Evolutionary conservation across 1,139 yeast genomes (phyloP).

Genomic region (Zygosaccharomyces sapae): DNA sequence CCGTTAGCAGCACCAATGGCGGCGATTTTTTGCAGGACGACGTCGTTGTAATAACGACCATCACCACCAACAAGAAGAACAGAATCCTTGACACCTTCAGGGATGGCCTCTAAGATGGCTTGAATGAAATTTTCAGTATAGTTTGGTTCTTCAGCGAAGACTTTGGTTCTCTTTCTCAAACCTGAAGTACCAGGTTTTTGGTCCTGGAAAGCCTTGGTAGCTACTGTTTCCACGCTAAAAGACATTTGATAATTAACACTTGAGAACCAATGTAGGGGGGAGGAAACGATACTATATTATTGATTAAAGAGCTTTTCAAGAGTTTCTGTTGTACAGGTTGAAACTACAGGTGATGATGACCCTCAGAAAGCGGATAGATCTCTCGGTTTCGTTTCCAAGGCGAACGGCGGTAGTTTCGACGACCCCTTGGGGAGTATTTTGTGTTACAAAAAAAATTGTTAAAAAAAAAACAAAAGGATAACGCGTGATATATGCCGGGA

Average conservation of each 20-base stretch:
- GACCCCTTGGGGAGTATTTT: background rate
- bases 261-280: background rate
- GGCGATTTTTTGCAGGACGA: constrained; percentile 75
- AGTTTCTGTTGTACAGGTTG: background rate
- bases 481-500: too few relatives aligned
- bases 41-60: constrained; percentile 86
- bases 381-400: background rate
- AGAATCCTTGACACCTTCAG: constrained; percentile 78
- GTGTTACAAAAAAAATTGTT: background rate
- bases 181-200: constrained; percentile 99
- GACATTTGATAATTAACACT: constrained; percentile 18
- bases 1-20: constrained; percentile 89
- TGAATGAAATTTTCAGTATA: constrained; percentile 95
- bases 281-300: background rate
- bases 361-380: background rate
- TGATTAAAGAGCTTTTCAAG: background rate
- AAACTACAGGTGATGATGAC: background rate
- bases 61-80: constrained; percentile 94
- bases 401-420: background rate
- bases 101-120: constrained; percentile 77
- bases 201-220: constrained; percentile 76
- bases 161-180: constrained; percentile 81
- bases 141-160: constrained; percentile 65
- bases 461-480: background rate
- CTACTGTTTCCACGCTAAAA: constrained; percentile 21